Evolutionary conservation across 495 filamentous ascomycete genomes (phyloP), one percentile per base, ranked within the genome.

Genomic region (Cenococcum geophilum): DNA sequence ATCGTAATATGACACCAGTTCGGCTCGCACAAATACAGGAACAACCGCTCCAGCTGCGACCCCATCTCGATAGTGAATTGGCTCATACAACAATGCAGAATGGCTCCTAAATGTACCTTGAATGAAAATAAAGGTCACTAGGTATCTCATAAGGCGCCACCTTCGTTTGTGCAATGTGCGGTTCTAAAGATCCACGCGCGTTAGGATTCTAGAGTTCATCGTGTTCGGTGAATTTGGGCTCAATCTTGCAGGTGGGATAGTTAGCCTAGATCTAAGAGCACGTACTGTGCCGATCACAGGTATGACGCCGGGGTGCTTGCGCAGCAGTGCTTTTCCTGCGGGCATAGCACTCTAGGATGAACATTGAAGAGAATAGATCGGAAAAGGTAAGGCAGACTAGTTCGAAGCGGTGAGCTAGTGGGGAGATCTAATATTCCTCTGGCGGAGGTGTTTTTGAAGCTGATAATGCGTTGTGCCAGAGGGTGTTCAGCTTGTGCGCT

Each of bases 251-350:
- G 10, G 43, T 51, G 0, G 86, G 86, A 64, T 83, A 88, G 21
- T 72, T 71, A 16, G 69, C 45, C 4, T 71, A 63, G 64, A 93
- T 89, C 57, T 77, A 81, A 5, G 75, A 73, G 52, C 78, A 79
- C 25, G 64, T 76, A 53, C 77, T 76, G 2, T 89, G 79, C 12
- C 83, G 80, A 69, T 93, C 88, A 70, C 89, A 92, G 11, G 89
- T 92, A 68, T 92, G 89, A 85, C 76, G 47, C 83, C 82, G 57
- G 90, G 80, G 1, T 77, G 75, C 64, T 92, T 89, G 47, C 89
- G 81, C 56, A 91, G 57, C 9, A 72, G 51, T 51, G 60, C 14
- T 14, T n/a, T 4, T 1, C 2, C 18, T 45, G 4, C 18, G 11
- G 40, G 34, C 32, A 32, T 6, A 2, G 27, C 6, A 6, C 3